phyloP scores from a whole-genome alignment of 345 rosid species.

The Populus davidiana region DNA sequence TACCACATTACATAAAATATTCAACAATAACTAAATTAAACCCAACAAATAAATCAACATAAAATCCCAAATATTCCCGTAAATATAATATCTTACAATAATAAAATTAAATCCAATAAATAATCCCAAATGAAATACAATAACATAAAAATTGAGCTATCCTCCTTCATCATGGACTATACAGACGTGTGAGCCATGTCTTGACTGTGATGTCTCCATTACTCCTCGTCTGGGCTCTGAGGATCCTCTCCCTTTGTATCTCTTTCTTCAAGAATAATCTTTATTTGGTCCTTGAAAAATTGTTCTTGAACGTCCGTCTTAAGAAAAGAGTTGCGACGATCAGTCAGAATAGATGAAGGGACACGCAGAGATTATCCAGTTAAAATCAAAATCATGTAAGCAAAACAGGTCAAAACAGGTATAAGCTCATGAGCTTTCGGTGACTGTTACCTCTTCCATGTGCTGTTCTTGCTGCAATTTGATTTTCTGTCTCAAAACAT shows the following conservation, averaged over 20 bases:
- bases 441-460: constrained; percentile 59
- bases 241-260: constrained; percentile 54
- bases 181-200: too few relatives aligned
- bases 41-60: too few relatives aligned
- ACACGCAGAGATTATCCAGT: neutral
- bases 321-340: neutral
- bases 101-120: too few relatives aligned
- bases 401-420: neutral
- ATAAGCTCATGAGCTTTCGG: too few relatives aligned
- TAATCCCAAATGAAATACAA: too few relatives aligned
- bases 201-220: constrained; percentile 26
- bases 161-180: too few relatives aligned
- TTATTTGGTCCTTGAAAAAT: constrained; percentile 55
- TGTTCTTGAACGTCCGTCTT: constrained; percentile 69
- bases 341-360: neutral
- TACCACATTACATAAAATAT: too few relatives aligned
- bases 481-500: constrained; percentile 57
- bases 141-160: too few relatives aligned
- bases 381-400: neutral
- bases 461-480: constrained; percentile 57
- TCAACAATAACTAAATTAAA: too few relatives aligned
- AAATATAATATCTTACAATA: too few relatives aligned
- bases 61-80: too few relatives aligned
- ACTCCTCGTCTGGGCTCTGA: constrained; percentile 61
- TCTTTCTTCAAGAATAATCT: constrained; percentile 41